phyloP scores from a whole-genome alignment of 192 early-diverging fungal species.

The Oehlia diaphana region DNA sequence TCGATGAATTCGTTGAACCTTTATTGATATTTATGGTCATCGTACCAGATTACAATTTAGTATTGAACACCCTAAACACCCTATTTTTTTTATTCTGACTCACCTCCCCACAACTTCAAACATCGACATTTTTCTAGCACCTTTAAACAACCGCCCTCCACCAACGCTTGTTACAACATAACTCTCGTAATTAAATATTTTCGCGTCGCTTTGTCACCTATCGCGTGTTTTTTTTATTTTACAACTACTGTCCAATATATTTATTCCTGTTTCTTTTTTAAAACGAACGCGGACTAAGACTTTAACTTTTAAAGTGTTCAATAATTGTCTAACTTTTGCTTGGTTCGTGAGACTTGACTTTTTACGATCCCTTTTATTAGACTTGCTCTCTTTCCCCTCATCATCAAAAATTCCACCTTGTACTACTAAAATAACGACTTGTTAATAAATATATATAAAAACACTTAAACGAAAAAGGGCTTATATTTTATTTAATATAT shows the following conservation, averaged over 20 bases:
- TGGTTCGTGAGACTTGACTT: neutral
- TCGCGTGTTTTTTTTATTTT: slow-evolving; percentile 7
- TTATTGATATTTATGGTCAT: slow-evolving; percentile 1
- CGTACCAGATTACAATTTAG: neutral
- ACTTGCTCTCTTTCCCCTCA: neutral
- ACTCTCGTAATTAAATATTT: neutral
- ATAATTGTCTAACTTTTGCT: neutral
- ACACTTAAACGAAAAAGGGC: neutral
- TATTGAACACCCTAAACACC: neutral
- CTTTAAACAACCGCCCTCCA: neutral
- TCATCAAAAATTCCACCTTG: neutral
- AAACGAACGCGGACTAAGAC: neutral
- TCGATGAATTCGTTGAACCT: neutral
- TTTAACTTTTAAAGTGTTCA: neutral
- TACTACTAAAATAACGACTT: neutral
- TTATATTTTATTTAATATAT: neutral
- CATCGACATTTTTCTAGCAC: neutral
- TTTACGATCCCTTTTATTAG: neutral
- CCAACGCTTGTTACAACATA: neutral
- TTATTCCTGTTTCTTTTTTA: neutral
- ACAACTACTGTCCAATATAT: neutral
- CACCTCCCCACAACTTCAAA: neutral
- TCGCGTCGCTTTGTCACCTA: slow-evolving; percentile 13
- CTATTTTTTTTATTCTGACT: neutral
- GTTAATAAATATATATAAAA: neutral